A percentile compares a stretch with the other conserved stretches of the same genome.
Conservation (phyloP, 192 early-diverging fungal species). For the Linnemannia schmuckeri region DNA sequence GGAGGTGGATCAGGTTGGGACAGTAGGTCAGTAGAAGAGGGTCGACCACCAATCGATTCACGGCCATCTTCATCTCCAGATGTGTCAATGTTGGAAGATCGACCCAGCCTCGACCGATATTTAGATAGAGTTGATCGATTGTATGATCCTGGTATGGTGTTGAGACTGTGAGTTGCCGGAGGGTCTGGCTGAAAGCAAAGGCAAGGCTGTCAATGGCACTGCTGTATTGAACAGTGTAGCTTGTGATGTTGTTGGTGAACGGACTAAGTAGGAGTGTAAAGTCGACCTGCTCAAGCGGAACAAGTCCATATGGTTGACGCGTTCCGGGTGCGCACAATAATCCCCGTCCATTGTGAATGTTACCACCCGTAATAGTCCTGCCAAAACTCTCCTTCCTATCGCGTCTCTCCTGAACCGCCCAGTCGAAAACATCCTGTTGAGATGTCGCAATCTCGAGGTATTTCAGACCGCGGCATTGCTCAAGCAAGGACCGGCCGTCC, state of each 20-base stretch:
- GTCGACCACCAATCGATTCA: neutral
- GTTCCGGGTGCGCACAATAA: neutral
- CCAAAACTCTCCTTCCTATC: neutral
- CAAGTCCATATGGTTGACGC: neutral
- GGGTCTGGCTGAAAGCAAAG: neutral
- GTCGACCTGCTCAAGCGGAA: neutral
- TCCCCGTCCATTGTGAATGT: neutral
- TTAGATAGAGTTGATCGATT: neutral
- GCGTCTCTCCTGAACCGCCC: neutral
- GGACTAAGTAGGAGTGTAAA: neutral
- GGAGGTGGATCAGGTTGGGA: neutral
- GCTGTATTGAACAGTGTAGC: neutral
- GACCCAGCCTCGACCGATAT: neutral
- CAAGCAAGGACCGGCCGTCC: neutral
- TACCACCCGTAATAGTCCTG: neutral
- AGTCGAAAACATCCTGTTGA: neutral
- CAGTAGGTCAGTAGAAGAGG: neutral
- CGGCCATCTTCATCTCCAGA: neutral
- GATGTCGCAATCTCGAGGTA: neutral
- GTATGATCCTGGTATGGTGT: neutral
- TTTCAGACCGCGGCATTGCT: neutral
- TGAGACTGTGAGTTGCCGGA: neutral
- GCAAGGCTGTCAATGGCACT: neutral
- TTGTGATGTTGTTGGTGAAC: neutral
- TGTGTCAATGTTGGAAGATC: neutral